phyloP scores from a whole-genome alignment of 345 rosid genomes.

The Gossypium anomalum region DNA sequence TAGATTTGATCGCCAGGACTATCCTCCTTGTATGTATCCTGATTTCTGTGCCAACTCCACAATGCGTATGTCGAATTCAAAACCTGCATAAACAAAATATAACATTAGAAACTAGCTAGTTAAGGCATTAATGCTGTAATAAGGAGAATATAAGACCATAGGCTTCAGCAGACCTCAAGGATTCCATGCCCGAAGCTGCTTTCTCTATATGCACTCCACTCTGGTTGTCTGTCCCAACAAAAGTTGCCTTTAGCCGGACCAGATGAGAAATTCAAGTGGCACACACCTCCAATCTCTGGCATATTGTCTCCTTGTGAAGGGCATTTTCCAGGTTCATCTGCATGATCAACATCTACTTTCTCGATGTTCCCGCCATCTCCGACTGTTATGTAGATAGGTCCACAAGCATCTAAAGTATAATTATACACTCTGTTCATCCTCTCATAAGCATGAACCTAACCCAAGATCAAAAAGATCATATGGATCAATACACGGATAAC shows the following conservation, averaged over 20 bases:
- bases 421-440: conserved; percentile 73
- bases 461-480: background rate
- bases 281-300: conserved; percentile 66
- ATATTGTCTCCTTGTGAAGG: conserved; percentile 58
- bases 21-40: conserved; percentile 54
- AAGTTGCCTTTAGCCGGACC: conserved; percentile 81
- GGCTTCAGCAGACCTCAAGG: conserved; percentile 52
- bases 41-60: conserved; percentile 92
- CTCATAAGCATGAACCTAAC: conserved; percentile 91
- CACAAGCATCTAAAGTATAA: conserved; percentile 69
- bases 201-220: conserved; percentile 84
- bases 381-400: conserved; percentile 66
- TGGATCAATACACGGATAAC: background rate
- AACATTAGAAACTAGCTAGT: background rate
- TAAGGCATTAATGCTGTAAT: background rate
- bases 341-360: conserved; percentile 60
- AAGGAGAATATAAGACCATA: conserved; percentile 8
- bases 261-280: conserved; percentile 59
- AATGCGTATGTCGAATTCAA: conserved; percentile 69
- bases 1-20: conserved; percentile 64
- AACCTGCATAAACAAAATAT: conserved; percentile 36
- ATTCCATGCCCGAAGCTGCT: conserved; percentile 94
- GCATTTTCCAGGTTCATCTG: conserved; percentile 75
- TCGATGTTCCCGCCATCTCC: conserved; percentile 95
- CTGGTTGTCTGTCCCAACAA: conserved; percentile 80